Evolutionary conservation across 495 filamentous ascomycete species (phyloP).

Genomic region (Trypethelium eluteriae): DNA sequence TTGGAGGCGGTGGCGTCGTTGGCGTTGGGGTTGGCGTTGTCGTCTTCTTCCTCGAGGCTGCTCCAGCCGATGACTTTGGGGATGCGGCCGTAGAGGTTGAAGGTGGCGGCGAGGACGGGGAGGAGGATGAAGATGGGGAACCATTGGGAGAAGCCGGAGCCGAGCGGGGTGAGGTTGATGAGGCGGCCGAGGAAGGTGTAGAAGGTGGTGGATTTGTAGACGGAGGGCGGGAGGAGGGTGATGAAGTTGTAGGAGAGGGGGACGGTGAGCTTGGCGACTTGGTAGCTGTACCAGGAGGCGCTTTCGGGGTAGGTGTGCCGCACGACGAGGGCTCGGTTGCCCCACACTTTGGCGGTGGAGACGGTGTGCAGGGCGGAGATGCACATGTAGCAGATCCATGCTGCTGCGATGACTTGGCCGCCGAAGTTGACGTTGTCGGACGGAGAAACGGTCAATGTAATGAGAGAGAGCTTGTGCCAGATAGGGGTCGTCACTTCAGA

Average conservation of each 20-base stretch:
- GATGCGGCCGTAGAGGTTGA: slow-evolving; percentile 79
- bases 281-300: slow-evolving; percentile 88
- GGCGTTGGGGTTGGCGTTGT: slow-evolving; percentile 51
- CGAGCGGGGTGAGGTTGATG: slow-evolving; percentile 77
- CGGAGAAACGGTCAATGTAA: slow-evolving; percentile 78
- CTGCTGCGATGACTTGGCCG: slow-evolving; percentile 71
- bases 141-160: slow-evolving; percentile 74
- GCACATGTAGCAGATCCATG: slow-evolving; percentile 93
- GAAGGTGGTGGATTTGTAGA: slow-evolving; percentile 68
- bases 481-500: slow-evolving; percentile 78
- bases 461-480: slow-evolving; percentile 67
- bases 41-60: slow-evolving; percentile 65
- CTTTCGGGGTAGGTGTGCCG: slow-evolving; percentile 85
- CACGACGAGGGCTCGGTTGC: slow-evolving; percentile 79
- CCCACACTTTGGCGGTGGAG: slow-evolving; percentile 87
- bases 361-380: slow-evolving; percentile 76
- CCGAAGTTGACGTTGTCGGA: slow-evolving; percentile 57
- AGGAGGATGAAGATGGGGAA: slow-evolving; percentile 82
- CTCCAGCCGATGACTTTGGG: slow-evolving; percentile 71
- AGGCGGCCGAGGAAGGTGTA: slow-evolving; percentile 76
- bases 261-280: slow-evolving; percentile 83
- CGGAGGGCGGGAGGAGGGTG: slow-evolving; percentile 63
- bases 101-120: slow-evolving; percentile 72
- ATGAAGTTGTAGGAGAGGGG: slow-evolving; percentile 93
- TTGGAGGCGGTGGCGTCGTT: slow-evolving; percentile 58